A percentile compares a stretch with the other conserved stretches of the same genome.
These are phyloP conservation scores for Eruca vesicaria DNA, from an alignment of 441 rosid genomes.

Conservation along the genomic window DNA sequence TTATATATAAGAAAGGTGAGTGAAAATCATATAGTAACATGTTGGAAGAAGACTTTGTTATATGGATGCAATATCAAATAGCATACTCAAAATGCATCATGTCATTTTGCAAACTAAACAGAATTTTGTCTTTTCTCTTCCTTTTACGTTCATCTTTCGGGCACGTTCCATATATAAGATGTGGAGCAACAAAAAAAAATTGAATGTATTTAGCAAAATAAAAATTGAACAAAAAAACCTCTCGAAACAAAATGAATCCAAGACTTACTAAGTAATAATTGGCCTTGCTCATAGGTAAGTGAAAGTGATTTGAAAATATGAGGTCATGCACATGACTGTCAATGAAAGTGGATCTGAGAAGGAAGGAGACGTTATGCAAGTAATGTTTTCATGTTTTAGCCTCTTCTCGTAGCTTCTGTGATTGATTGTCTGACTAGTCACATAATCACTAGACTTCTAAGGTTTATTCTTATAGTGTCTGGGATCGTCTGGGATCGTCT, in stretches of 20 bases:
- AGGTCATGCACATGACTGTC: conserved; percentile 27
- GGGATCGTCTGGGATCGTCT: too few species aligned
- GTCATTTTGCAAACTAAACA: not conserved
- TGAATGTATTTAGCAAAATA: too few species aligned
- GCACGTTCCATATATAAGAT: not conserved
- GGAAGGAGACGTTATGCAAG: conserved; percentile 95
- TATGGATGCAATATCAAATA: not conserved
- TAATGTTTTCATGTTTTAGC: conserved; percentile 13
- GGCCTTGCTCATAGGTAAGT: not conserved
- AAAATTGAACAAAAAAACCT: not conserved
- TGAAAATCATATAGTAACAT: not conserved
- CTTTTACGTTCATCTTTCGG: not conserved
- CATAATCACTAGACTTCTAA: too few species aligned
- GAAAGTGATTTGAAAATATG: not conserved
- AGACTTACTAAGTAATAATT: not conserved
- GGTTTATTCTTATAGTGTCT: not conserved
- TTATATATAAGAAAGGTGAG: not conserved
- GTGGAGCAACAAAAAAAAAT: not conserved
- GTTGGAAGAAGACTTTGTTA: not conserved
- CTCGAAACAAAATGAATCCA: not conserved
- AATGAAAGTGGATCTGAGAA: conserved; percentile 52
- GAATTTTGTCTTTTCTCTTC: not conserved
- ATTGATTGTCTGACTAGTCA: too few species aligned
- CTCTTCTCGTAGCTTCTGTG: not conserved
- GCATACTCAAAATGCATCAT: not conserved